Evolutionary conservation across 2,329 filamentous ascomycete genomes (phyloP).

Genomic region (Talaromyces sp.): DNA sequence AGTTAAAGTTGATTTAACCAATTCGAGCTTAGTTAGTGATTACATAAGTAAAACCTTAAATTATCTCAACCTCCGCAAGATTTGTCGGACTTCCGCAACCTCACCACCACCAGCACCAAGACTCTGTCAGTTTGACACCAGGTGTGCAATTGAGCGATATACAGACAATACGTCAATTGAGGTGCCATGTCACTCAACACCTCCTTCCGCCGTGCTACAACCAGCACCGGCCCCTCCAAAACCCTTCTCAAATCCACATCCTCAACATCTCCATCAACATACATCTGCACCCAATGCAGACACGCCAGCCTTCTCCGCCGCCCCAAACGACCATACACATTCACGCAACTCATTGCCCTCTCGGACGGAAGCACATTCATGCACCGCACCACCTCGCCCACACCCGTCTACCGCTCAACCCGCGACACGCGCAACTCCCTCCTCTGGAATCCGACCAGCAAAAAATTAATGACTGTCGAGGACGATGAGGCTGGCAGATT

Average conservation of each 20-base stretch:
- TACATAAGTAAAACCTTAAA: constrained; percentile 32
- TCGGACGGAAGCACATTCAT: constrained; percentile 80
- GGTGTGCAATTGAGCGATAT: background rate
- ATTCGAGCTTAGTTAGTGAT: constrained; percentile 22
- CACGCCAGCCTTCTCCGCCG: constrained; percentile 82
- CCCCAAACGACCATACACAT: constrained; percentile 89
- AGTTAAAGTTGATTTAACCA: background rate
- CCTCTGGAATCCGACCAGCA: constrained; percentile 84
- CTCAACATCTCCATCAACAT: constrained; percentile 38
- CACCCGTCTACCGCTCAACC: constrained; percentile 59
- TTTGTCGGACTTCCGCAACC: constrained; percentile 32
- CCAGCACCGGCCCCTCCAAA: constrained; percentile 21
- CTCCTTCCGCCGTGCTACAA: constrained; percentile 33
- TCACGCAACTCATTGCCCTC: constrained; percentile 93
- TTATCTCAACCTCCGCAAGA: constrained; percentile 25
- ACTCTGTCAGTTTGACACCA: background rate
- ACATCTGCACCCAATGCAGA: constrained; percentile 62
- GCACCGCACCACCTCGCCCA: constrained; percentile 51
- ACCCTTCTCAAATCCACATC: constrained; percentile 22
- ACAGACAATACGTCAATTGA: background rate
- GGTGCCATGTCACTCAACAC: constrained; percentile 35
- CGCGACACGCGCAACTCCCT: constrained; percentile 89
- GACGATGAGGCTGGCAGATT: constrained; percentile 91
- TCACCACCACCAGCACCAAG: background rate
- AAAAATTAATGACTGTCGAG: constrained; percentile 81